A percentile compares a stretch with the other conserved stretches of the same genome.
phyloP scores from a whole-genome alignment of 1,284 basidiomycete genomes.

The Pseudozyma pruni region DNA sequence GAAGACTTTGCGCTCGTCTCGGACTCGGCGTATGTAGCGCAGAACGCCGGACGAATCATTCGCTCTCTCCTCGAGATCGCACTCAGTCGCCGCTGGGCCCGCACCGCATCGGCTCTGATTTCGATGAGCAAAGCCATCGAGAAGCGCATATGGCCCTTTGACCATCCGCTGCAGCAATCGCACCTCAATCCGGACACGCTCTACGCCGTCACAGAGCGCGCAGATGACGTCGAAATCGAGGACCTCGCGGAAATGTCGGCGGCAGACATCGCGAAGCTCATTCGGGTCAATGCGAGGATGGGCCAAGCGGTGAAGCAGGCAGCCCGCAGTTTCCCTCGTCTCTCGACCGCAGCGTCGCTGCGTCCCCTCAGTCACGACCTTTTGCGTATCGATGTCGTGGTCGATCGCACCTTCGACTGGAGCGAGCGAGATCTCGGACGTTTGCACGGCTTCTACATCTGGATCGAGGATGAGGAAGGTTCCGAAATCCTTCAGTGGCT shows the following conservation, averaged over 20 bases:
- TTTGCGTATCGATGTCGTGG: conserved; percentile 78
- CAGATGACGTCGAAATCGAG: conserved; percentile 81
- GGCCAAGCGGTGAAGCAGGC: conserved; percentile 82
- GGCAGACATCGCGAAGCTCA: conserved; percentile 80
- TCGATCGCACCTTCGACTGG: conserved; percentile 85
- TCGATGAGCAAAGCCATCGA: conserved; percentile 82
- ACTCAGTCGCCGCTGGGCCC: conserved; percentile 89
- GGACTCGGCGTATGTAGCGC: conserved; percentile 83
- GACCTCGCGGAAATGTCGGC: conserved; percentile 82
- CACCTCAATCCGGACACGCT: conserved; percentile 76
- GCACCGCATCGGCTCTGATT: conserved; percentile 81
- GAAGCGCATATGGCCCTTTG: conserved; percentile 91
- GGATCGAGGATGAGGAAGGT: conserved; percentile 89
- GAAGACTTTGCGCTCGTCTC: conserved; percentile 98
- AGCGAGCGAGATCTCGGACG: conserved; percentile 79
- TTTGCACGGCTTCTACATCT: conserved; percentile 91
- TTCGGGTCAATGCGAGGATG: conserved; percentile 87
- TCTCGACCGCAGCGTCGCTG: conserved; percentile 77
- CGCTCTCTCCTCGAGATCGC: conserved; percentile 94
- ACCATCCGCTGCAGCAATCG: conserved; percentile 81
- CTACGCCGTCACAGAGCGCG: conserved; percentile 82
- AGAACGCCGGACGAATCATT: conserved; percentile 92
- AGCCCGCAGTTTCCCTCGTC: conserved; percentile 85
- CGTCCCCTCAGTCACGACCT: conserved; percentile 81
- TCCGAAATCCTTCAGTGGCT: conserved; percentile 84